phyloP scores from a whole-genome alignment of 306 rosid species.

The Begonia masoniana region DNA sequence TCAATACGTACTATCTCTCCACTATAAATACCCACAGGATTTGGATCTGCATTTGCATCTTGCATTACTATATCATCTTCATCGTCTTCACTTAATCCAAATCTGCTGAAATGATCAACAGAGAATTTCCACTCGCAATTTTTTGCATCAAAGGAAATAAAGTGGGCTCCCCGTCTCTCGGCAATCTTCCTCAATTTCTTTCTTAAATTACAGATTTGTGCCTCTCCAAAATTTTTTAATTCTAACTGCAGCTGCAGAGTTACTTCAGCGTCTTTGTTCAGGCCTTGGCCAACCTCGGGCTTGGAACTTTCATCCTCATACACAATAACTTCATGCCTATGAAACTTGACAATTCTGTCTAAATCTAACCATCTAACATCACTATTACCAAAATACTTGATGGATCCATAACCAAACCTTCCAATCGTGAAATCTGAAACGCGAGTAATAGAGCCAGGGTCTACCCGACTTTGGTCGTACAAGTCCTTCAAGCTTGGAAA shows the following conservation, averaged over 20 bases:
- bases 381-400: constrained; percentile 50
- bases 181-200: constrained; percentile 36
- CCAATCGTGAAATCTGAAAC: constrained; percentile 70
- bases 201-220: constrained; percentile 18
- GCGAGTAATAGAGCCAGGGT: constrained; percentile 60
- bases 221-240: constrained; percentile 19
- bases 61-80: constrained; percentile 69
- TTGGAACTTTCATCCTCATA: constrained; percentile 54
- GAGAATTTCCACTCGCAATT: constrained; percentile 79
- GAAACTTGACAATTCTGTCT: constrained; percentile 47
- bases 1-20: constrained; percentile 40
- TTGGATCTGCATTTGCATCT: constrained; percentile 28
- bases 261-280: constrained; percentile 92
- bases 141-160: constrained; percentile 51
- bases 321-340: constrained; percentile 59
- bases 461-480: constrained; percentile 24
- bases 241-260: constrained; percentile 43
- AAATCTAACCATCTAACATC: constrained; percentile 54
- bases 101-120: constrained; percentile 90
- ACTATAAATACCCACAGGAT: constrained; percentile 22
- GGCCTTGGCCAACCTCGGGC: constrained; percentile 69
- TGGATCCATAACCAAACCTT: constrained; percentile 60
- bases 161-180: constrained; percentile 60
- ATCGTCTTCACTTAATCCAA: constrained; percentile 77
- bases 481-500: constrained; percentile 56